A percentile compares a stretch with the other conserved stretches of the same genome.
Evolutionary conservation across 176 grass and related monocot species (phyloP).

Genomic region (Triticum timopheevii): DNA sequence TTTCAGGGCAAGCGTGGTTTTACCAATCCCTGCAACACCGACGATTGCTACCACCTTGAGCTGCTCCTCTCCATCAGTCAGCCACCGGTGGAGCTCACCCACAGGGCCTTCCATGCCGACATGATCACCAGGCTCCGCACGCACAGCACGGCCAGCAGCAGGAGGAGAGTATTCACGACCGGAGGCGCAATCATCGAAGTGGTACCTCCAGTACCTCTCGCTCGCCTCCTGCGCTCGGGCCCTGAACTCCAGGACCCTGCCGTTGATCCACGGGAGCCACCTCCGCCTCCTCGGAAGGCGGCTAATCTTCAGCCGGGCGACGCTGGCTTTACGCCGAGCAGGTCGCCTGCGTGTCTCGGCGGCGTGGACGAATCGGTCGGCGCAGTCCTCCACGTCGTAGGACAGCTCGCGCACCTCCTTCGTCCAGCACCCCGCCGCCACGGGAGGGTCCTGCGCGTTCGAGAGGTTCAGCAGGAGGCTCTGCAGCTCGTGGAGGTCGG

Average conservation of each 20-base stretch:
- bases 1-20: background rate
- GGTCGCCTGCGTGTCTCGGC: background rate
- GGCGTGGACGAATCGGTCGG: background rate
- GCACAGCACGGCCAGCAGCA: background rate
- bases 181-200: background rate
- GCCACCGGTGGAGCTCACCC: background rate
- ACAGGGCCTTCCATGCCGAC: background rate
- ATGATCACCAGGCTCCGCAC: background rate
- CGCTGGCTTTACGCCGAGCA: background rate
- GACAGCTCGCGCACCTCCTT: constrained; percentile 5
- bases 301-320: background rate
- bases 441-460: background rate
- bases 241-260: background rate
- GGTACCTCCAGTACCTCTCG: background rate
- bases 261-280: background rate
- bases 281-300: background rate
- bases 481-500: background rate
- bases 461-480: background rate
- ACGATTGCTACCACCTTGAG: background rate
- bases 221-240: background rate
- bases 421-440: background rate
- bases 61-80: background rate
- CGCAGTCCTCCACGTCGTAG: constrained; percentile 9
- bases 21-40: background rate
- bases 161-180: background rate